A percentile compares a stretch with the other conserved stretches of the same genome.
Conservation (phyloP, 768 basidiomycete species). For the Lactifluus subvellereus region DNA sequence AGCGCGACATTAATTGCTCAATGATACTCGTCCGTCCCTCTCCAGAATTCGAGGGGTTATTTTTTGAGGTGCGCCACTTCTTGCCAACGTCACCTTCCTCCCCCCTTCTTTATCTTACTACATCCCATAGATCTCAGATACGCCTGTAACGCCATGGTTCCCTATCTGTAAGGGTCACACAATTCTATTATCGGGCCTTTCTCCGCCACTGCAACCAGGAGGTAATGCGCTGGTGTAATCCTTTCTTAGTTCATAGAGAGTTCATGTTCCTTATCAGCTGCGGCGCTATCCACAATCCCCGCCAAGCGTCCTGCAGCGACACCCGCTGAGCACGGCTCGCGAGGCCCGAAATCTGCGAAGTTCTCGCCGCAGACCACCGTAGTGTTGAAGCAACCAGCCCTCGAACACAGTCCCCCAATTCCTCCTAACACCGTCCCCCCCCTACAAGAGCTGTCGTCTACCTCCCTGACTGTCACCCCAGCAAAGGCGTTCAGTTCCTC, state of each 20-base stretch:
- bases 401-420: neutral
- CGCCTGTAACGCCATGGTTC: neutral
- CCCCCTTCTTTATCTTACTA: neutral
- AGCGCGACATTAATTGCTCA: neutral
- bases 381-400: too few relatives aligned
- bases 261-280: neutral
- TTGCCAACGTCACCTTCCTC: neutral
- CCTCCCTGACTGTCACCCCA: neutral
- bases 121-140: neutral
- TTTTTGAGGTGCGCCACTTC: neutral
- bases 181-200: neutral
- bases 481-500: neutral
- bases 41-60: neutral
- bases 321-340: conserved; percentile 16
- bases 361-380: too few relatives aligned
- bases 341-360: conserved; percentile 21
- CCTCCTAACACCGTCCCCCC: neutral
- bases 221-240: conserved; percentile 3
- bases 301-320: conserved; percentile 16
- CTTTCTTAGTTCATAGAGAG: neutral
- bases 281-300: conserved; percentile 5
- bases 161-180: neutral
- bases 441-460: neutral
- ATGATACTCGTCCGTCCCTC: neutral
- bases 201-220: conserved; percentile 15